A percentile compares a stretch with the other conserved stretches of the same genome.
phyloP scores from a whole-genome alignment of 257 asterid genomes.

The Solanum bulbocastanum region DNA sequence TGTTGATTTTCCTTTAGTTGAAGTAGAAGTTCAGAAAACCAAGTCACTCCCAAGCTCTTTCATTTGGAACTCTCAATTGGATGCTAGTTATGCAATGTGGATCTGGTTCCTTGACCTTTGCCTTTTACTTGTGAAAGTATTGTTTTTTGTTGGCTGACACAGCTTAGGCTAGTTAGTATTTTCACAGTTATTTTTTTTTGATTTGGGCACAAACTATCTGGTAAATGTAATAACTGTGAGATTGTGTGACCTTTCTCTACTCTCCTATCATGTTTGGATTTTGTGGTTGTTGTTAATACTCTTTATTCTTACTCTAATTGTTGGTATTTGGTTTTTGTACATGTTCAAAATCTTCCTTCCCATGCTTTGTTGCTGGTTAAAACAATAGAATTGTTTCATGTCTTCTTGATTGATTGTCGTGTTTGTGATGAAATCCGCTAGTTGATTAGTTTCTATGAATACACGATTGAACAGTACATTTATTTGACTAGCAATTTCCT shows the following conservation, averaged over 20 bases:
- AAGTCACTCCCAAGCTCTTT: neutral
- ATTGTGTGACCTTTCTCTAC: neutral
- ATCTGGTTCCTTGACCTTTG: neutral
- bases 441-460: neutral
- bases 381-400: neutral
- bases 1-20: neutral
- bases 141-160: neutral
- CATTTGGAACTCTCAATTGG: neutral
- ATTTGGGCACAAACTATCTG: neutral
- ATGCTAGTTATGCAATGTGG: too few species aligned
- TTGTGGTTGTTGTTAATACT: neutral
- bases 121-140: neutral
- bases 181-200: neutral
- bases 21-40: neutral
- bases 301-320: neutral
- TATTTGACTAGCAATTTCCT: neutral
- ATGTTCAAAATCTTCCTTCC: neutral
- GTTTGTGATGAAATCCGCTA: neutral
- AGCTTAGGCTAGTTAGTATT: neutral
- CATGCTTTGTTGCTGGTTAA: neutral
- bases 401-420: neutral
- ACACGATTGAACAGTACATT: neutral
- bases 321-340: neutral
- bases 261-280: neutral
- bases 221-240: neutral